A percentile compares a stretch with the other conserved stretches of the same genome.
These are phyloP conservation scores for Cryptosporidium ubiquitum DNA, from an alignment of 169 alveolate genomes.

Conservation along the genomic window DNA sequence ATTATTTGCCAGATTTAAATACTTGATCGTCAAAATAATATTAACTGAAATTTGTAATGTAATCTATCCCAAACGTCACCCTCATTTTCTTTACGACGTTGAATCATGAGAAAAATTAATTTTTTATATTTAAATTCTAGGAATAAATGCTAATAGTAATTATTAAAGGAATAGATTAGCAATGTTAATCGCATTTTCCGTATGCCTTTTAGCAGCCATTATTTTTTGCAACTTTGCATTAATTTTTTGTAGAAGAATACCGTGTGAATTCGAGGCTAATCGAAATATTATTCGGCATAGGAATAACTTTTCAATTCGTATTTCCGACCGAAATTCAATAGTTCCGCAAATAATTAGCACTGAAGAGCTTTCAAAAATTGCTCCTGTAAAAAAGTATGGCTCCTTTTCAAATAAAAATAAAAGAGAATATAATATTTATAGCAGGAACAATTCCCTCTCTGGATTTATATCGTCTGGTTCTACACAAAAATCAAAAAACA, in stretches of 20 bases:
- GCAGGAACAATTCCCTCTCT: not conserved
- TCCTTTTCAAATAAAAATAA: not conserved
- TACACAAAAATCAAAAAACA: conserved; percentile 21
- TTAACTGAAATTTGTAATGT: not conserved
- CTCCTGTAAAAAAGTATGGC: conserved; percentile 27
- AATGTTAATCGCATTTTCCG: conserved; percentile 44
- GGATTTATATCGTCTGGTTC: conserved; percentile 9
- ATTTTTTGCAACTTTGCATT: conserved; percentile 42
- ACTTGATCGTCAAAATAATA: not conserved
- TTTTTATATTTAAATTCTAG: not conserved
- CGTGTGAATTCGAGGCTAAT: conserved; percentile 16
- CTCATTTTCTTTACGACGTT: not conserved
- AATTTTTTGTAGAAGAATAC: conserved; percentile 51
- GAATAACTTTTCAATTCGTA: not conserved
- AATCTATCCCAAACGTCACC: conserved; percentile 31
- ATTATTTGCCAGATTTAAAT: not conserved
- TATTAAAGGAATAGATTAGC: not conserved
- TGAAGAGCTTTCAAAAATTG: conserved; percentile 34
- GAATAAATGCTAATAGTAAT: not conserved
- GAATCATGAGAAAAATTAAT: not conserved
- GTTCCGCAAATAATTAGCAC: not conserved
- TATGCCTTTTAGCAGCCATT: conserved; percentile 26
- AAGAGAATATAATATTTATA: not conserved
- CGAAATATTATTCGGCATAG: not conserved
- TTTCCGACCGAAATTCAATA: conserved; percentile 1